These are phyloP conservation scores for Ascoidea tarda DNA, from an alignment of 805 yeast genomes.

Conservation along the genomic window DNA sequence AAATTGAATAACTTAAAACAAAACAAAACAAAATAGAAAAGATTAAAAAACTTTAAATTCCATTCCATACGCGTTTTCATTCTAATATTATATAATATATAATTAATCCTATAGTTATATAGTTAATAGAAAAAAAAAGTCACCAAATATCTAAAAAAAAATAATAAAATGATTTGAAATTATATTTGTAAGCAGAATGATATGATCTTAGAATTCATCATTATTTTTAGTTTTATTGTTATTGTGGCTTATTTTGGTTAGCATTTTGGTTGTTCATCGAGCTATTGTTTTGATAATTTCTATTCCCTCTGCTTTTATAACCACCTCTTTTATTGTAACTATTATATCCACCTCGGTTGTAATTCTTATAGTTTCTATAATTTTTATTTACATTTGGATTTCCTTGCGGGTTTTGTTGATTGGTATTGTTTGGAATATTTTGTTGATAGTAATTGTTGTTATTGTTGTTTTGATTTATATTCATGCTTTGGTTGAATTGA, in stretches of 20 bases:
- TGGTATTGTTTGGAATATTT: constrained; percentile 19
- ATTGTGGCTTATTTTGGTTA: too few species aligned
- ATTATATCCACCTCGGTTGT: constrained; percentile 15
- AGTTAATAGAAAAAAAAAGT: too few species aligned
- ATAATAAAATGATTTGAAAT: too few species aligned
- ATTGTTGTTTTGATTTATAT: constrained; percentile 12
- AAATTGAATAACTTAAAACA: not conserved
- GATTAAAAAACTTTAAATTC: not conserved
- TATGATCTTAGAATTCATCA: too few species aligned
- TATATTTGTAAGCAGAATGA: too few species aligned
- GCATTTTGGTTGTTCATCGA: not conserved
- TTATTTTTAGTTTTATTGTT: too few species aligned
- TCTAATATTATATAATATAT: too few species aligned
- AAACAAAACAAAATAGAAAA: constrained; percentile 6
- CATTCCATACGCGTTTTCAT: not conserved
- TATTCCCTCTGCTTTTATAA: constrained; percentile 7
- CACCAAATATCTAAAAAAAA: too few species aligned
- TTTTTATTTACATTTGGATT: constrained; percentile 6
- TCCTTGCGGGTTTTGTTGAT: constrained; percentile 12
- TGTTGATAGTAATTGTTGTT: constrained; percentile 11
- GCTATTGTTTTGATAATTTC: constrained; percentile 7
- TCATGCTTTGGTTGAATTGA: constrained; percentile 24
- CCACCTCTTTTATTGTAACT: constrained; percentile 15
- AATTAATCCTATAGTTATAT: too few species aligned
- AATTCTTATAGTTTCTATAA: constrained; percentile 19